Evolutionary conservation across 192 early-diverging fungal species (phyloP).

Genomic region (Coemansia sp.): DNA sequence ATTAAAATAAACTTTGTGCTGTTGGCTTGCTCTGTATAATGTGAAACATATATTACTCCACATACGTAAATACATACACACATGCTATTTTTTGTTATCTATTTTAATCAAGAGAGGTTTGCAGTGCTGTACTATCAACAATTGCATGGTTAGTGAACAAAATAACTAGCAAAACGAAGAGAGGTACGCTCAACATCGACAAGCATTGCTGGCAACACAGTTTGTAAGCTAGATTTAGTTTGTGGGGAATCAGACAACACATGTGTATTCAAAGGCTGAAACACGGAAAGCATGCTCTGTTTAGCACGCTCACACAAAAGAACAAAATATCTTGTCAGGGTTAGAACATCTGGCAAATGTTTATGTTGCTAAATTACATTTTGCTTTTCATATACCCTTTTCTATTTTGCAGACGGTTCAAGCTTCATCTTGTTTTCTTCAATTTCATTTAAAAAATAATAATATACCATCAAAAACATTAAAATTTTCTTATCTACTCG

Average conservation of each 20-base stretch:
- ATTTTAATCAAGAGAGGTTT: too few species aligned
- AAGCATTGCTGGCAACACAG: neutral
- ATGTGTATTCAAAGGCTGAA: neutral
- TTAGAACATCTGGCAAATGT: neutral
- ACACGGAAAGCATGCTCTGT: neutral
- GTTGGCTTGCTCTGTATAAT: too few species aligned
- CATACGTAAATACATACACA: too few species aligned
- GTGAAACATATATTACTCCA: too few species aligned
- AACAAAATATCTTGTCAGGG: neutral
- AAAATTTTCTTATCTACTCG: neutral
- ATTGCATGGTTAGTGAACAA: neutral
- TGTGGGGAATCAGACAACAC: neutral
- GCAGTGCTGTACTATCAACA: too few species aligned
- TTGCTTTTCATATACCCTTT: neutral
- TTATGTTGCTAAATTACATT: neutral
- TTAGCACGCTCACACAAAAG: neutral
- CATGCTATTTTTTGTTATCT: too few species aligned
- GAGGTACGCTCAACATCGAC: neutral
- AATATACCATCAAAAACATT: neutral
- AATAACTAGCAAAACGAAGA: neutral
- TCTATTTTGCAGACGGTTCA: neutral
- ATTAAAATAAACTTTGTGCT: too few species aligned
- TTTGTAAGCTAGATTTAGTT: neutral
- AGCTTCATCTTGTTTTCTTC: neutral
- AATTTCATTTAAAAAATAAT: neutral